Evolutionary conservation across 805 yeast species (phyloP).

Genomic region (Teunomyces cretensis): DNA sequence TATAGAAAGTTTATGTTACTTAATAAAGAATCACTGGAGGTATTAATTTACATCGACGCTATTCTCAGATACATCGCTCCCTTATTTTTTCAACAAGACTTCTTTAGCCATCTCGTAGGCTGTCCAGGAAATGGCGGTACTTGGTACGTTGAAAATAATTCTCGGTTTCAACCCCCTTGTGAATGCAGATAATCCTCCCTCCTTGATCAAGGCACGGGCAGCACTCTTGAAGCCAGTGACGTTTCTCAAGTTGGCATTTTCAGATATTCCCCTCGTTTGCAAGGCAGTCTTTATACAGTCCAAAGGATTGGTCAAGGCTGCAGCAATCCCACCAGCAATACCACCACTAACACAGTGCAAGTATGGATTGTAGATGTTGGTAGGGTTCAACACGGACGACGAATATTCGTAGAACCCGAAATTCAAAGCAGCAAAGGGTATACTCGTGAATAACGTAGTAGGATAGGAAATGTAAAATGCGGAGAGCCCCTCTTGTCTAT

Average conservation of each 20-base stretch:
- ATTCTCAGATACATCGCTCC: not conserved
- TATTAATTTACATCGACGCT: not conserved
- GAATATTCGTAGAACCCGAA: constrained; percentile 89
- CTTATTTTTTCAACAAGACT: constrained; percentile 41
- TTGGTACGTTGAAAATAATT: constrained; percentile 88
- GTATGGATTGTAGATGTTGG: constrained; percentile 77
- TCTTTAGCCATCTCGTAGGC: constrained; percentile 96
- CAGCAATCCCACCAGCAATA: constrained; percentile 91
- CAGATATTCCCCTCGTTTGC: constrained; percentile 72
- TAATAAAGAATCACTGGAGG: not conserved
- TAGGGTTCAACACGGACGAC: constrained; percentile 77
- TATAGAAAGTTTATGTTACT: not conserved
- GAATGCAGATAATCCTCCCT: constrained; percentile 68
- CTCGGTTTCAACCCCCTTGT: constrained; percentile 86
- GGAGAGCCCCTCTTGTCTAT: constrained; percentile 62
- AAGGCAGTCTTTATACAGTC: constrained; percentile 90
- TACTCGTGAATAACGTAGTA: constrained; percentile 85
- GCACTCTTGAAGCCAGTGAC: constrained; percentile 73
- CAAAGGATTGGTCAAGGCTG: constrained; percentile 90
- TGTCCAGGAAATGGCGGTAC: constrained; percentile 97
- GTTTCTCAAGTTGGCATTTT: constrained; percentile 46
- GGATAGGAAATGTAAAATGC: constrained; percentile 93
- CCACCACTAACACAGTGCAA: constrained; percentile 92
- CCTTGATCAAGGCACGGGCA: constrained; percentile 59
- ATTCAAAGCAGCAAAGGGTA: constrained; percentile 93